Percentiles rank a stretch among this genome's conserved stretches.
phyloP scores from a whole-genome alignment of 2,329 filamentous ascomycete genomes.

The Fusarium sublunatum region DNA sequence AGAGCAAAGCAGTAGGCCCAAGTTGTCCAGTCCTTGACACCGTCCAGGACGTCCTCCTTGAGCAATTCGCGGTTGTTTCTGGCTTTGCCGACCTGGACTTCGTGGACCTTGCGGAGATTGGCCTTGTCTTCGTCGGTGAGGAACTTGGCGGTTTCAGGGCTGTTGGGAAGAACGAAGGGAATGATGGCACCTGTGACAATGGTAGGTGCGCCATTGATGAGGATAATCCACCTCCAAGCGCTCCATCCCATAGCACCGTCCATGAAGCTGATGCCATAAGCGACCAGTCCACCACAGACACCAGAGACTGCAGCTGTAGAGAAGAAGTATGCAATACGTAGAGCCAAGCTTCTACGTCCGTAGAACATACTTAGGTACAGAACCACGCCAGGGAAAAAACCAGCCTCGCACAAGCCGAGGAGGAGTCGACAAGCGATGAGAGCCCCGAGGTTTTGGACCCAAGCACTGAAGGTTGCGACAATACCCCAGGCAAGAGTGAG shows the following conservation, averaged over 20 bases:
- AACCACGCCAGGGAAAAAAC: conserved; percentile 62
- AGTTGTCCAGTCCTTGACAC: conserved; percentile 68
- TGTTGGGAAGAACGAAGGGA: conserved; percentile 69
- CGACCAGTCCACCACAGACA: conserved; percentile 72
- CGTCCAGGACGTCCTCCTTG: conserved; percentile 36
- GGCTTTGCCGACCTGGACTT: conserved; percentile 56
- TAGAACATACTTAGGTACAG: conserved; percentile 72
- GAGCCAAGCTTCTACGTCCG: conserved; percentile 67
- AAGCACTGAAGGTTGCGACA: conserved; percentile 57
- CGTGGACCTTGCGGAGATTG: conserved; percentile 63
- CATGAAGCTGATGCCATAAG: conserved; percentile 73
- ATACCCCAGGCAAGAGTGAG: conserved; percentile 59
- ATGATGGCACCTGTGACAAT: conserved; percentile 64
- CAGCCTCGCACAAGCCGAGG: conserved; percentile 56
- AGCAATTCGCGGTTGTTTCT: conserved; percentile 43
- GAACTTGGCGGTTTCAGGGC: conserved; percentile 63
- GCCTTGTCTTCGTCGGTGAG: conserved; percentile 46
- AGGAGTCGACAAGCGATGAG: conserved; percentile 56
- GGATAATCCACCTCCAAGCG: conserved; percentile 77
- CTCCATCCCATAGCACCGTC: conserved; percentile 65
- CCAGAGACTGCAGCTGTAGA: conserved; percentile 69
- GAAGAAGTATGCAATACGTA: conserved; percentile 73
- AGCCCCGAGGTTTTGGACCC: conserved; percentile 57
- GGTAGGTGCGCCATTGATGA: conserved; percentile 59
- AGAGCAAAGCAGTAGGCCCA: conserved; percentile 69